Evolutionary conservation across 306 rosid species (phyloP).

Genomic region (Sindora glabra): DNA sequence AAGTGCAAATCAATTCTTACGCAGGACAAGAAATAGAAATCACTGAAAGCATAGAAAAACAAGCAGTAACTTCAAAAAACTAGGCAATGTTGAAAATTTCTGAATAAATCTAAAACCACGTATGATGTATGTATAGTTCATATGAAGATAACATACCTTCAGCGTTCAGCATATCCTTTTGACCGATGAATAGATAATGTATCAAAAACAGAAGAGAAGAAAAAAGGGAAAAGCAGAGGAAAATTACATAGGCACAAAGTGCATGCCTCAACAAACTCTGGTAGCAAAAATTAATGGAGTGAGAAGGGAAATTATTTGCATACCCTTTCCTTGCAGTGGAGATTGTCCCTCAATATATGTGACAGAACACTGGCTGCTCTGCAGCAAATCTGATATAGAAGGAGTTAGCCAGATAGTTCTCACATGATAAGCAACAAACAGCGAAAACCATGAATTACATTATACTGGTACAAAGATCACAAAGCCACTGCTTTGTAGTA

Average conservation of each 20-base stretch:
- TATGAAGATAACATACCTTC: not conserved
- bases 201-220: too few species aligned
- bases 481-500: not conserved
- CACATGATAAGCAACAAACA: not conserved
- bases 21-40: too few species aligned
- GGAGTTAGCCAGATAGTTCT: constrained; percentile 18
- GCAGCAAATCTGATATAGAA: constrained; percentile 64
- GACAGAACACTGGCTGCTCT: constrained; percentile 97
- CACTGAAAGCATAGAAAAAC: not conserved
- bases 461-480: not conserved
- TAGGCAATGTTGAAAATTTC: not conserved
- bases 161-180: too few species aligned
- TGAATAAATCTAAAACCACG: not conserved
- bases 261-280: too few species aligned
- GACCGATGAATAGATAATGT: not conserved
- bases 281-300: constrained; percentile 1
- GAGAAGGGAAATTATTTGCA: constrained; percentile 13
- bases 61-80: not conserved
- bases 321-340: constrained; percentile 94
- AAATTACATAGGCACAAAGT: too few species aligned
- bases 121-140: not conserved
- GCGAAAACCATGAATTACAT: not conserved
- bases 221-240: not conserved
- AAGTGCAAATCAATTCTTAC: too few species aligned
- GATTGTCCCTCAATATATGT: constrained; percentile 73